These are phyloP conservation scores for Cucurbitaria berberidis DNA, from an alignment of 2,329 filamentous ascomycete genomes.

Conservation along the genomic window DNA sequence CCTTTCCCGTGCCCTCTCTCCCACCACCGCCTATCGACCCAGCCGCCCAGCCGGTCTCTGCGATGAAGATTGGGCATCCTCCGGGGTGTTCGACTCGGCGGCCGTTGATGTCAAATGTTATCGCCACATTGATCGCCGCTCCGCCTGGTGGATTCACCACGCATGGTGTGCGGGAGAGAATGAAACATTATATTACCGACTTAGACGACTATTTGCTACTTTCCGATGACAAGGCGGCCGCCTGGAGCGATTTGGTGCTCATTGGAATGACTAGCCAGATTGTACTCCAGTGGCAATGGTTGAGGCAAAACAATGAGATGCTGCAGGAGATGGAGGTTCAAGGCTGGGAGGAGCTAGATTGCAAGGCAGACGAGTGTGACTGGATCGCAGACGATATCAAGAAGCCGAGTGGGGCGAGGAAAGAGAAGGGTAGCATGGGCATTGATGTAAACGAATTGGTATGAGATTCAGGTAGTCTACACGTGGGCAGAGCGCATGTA, in stretches of 20 bases:
- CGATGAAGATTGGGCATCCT: not conserved
- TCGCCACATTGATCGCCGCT: slow-evolving; percentile 31
- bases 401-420: not conserved
- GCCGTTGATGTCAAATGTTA: slow-evolving; percentile 25
- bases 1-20: slow-evolving; percentile 12
- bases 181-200: slow-evolving; percentile 39
- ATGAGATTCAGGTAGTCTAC: not conserved
- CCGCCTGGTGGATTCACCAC: slow-evolving; percentile 20
- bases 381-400: slow-evolving; percentile 32
- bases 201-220: slow-evolving; percentile 33
- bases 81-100: not conserved
- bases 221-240: slow-evolving; percentile 22
- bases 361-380: slow-evolving; percentile 29
- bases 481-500: too few species aligned
- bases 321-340: slow-evolving; percentile 32
- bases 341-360: slow-evolving; percentile 33
- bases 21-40: not conserved
- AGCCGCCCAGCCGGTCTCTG: not conserved
- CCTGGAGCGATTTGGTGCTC: slow-evolving; percentile 18
- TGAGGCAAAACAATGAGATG: slow-evolving; percentile 31
- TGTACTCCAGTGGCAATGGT: slow-evolving; percentile 37
- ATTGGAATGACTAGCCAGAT: slow-evolving; percentile 16
- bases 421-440: not conserved
- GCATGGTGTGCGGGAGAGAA: slow-evolving; percentile 26
- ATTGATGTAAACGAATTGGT: not conserved